These are phyloP conservation scores for Friedmanniomyces simplex DNA, from an alignment of 495 filamentous ascomycete species.

Conservation along the genomic window DNA sequence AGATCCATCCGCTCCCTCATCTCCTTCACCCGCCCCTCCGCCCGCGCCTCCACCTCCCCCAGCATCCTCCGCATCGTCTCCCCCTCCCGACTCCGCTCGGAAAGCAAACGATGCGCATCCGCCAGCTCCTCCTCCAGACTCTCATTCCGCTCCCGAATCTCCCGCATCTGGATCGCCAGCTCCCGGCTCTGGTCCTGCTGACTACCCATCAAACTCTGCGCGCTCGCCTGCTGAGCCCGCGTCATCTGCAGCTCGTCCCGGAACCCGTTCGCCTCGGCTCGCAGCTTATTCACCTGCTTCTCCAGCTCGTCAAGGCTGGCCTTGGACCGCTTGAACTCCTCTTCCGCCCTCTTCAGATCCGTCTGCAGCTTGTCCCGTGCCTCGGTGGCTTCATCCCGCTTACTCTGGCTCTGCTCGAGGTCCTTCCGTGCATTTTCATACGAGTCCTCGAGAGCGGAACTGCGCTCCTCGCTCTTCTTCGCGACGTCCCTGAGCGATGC, in stretches of 20 bases:
- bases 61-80: conserved; percentile 91
- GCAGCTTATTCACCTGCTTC: conserved; percentile 53
- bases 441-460: conserved; percentile 66
- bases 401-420: conserved; percentile 60
- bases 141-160: conserved; percentile 70
- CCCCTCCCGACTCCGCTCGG: conserved; percentile 83
- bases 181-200: conserved; percentile 89
- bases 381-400: conserved; percentile 66
- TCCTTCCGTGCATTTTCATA: conserved; percentile 60
- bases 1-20: conserved; percentile 84
- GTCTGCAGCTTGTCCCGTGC: conserved; percentile 53
- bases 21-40: conserved; percentile 70
- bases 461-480: conserved; percentile 58
- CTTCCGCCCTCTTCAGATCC: conserved; percentile 59
- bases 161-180: conserved; percentile 85
- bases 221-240: conserved; percentile 71
- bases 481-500: conserved; percentile 64
- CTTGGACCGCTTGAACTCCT: conserved; percentile 55
- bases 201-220: conserved; percentile 73
- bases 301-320: conserved; percentile 59
- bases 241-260: conserved; percentile 77
- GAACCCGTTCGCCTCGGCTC: conserved; percentile 52
- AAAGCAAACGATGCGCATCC: conserved; percentile 79
- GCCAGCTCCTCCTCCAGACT: conserved; percentile 87
- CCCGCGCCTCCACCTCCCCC: conserved; percentile 71